phyloP scores from a whole-genome alignment of 148 eudicot species.

The Mesembryanthemum crystallinum region DNA sequence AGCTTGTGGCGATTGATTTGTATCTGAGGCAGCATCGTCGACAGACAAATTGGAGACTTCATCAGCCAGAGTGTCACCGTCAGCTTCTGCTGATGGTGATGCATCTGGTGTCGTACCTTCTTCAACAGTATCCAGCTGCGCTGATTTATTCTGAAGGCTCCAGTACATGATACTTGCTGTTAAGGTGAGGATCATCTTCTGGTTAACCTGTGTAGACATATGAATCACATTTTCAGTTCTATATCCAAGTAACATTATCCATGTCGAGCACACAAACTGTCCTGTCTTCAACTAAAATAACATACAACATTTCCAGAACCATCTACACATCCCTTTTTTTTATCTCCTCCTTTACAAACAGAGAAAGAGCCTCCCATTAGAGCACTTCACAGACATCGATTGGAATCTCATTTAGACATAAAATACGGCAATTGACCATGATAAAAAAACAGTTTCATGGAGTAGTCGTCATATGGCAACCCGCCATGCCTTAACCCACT shows the following conservation, averaged over 20 bases:
- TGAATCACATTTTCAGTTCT: neutral
- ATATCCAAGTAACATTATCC: neutral
- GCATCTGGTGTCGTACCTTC: conserved; percentile 31
- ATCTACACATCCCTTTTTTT: neutral
- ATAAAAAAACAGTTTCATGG: neutral
- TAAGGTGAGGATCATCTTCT: conserved; percentile 84
- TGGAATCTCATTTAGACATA: neutral
- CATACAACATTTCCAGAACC: neutral
- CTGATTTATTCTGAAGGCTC: conserved; percentile 67
- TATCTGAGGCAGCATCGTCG: conserved; percentile 23
- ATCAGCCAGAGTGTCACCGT: conserved; percentile 9
- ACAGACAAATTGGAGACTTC: conserved; percentile 16
- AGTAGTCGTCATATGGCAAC: neutral
- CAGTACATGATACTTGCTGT: conserved; percentile 98
- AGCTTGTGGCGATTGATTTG: conserved; percentile 7
- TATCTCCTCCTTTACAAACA: no score
- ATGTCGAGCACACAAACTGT: neutral
- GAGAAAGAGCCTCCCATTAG: neutral
- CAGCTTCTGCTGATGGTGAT: conserved; percentile 30
- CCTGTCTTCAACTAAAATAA: neutral
- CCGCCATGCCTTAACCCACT: no score
- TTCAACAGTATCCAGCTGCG: conserved; percentile 30
- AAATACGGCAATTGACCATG: neutral
- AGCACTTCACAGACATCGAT: no score
- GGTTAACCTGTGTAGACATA: conserved; percentile 60